phyloP scores from a whole-genome alignment of 2,329 filamentous ascomycete genomes.

The Fusarium compactum region DNA sequence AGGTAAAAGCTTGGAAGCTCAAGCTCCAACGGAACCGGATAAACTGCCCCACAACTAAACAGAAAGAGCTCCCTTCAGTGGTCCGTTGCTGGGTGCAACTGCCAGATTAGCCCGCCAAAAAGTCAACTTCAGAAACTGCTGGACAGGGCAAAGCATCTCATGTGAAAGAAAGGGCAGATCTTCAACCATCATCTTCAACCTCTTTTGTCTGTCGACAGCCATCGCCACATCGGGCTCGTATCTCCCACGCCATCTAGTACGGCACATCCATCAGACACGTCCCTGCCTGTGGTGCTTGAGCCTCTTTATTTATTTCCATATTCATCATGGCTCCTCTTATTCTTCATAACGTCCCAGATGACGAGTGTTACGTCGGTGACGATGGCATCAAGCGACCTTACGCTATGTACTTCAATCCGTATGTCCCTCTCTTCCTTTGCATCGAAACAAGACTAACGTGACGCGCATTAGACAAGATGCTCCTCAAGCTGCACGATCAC shows the following conservation, averaged over 20 bases:
- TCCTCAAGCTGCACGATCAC: slow-evolving; percentile 61
- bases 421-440: slow-evolving; percentile 43
- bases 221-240: slow-evolving; percentile 10
- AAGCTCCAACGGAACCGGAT: slow-evolving; percentile 28
- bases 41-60: slow-evolving; percentile 30
- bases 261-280: neutral
- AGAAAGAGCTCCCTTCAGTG: slow-evolving; percentile 24
- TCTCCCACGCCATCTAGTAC: slow-evolving; percentile 5
- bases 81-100: slow-evolving; percentile 43
- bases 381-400: slow-evolving; percentile 75
- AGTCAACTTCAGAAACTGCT: slow-evolving; percentile 36
- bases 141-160: slow-evolving; percentile 11
- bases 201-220: slow-evolving; percentile 6
- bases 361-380: slow-evolving; percentile 74
- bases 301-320: neutral
- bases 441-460: slow-evolving; percentile 16
- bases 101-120: slow-evolving; percentile 42
- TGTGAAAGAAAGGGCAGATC: neutral
- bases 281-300: neutral
- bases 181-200: slow-evolving; percentile 11
- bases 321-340: slow-evolving; percentile 71
- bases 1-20: slow-evolving; percentile 11
- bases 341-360: slow-evolving; percentile 76
- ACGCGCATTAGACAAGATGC: slow-evolving; percentile 62
- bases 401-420: slow-evolving; percentile 75